phyloP scores from a whole-genome alignment of 1,284 basidiomycete species.

The Pseudozyma hubeiensis region DNA sequence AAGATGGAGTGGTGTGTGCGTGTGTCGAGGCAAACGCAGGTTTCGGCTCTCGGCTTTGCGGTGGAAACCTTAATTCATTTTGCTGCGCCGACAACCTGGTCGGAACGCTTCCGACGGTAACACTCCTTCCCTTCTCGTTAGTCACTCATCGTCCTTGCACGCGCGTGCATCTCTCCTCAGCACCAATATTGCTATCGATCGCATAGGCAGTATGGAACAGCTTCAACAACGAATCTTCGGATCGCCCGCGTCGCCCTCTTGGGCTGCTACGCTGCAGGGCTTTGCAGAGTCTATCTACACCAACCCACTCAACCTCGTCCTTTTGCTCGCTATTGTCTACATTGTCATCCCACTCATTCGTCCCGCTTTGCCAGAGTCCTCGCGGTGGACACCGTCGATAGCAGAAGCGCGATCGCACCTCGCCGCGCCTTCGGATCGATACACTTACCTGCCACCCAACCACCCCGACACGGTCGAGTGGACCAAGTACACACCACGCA shows the following conservation, averaged over 20 bases:
- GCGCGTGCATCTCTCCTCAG: background rate
- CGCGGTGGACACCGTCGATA: conserved; percentile 42
- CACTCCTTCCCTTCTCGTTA: too few species aligned
- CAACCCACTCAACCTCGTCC: conserved; percentile 60
- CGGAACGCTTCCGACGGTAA: too few species aligned
- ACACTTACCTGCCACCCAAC: conserved; percentile 56
- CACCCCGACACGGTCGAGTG: conserved; percentile 60
- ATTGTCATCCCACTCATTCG: conserved; percentile 48
- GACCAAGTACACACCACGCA: conserved; percentile 63
- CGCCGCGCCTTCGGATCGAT: conserved; percentile 38
- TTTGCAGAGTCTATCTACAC: conserved; percentile 44
- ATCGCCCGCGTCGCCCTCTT: background rate
- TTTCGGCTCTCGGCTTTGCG: conserved; percentile 10
- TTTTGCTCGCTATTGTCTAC: conserved; percentile 50
- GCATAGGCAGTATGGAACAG: conserved; percentile 10
- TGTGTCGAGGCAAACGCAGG: background rate
- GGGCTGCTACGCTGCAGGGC: background rate
- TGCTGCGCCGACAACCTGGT: background rate
- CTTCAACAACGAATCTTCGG: conserved; percentile 19
- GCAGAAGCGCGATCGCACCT: conserved; percentile 41
- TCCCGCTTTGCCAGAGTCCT: conserved; percentile 38
- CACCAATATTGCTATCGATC: background rate
- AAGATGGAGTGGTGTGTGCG: background rate
- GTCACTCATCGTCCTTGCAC: too few species aligned
- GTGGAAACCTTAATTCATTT: conserved; percentile 1